These are phyloP conservation scores for Cucurbita pepo DNA, from an alignment of 306 rosid genomes.

Conservation along the genomic window DNA sequence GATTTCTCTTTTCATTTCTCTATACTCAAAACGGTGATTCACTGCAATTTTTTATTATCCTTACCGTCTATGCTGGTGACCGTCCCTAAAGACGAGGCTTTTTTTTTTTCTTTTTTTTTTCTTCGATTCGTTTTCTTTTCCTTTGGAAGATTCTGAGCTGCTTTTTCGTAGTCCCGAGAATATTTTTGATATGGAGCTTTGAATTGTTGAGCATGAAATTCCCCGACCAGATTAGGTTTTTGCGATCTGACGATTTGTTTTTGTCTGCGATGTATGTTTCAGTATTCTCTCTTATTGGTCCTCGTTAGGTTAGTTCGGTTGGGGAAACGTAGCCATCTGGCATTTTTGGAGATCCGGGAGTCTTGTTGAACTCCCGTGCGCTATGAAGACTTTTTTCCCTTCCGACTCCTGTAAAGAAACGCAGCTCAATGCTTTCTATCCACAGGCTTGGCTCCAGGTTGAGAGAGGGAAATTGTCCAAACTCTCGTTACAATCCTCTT, in stretches of 20 bases:
- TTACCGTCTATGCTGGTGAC: neutral
- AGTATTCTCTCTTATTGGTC: neutral
- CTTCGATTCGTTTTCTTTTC: neutral
- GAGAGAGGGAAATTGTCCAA: conserved; percentile 80
- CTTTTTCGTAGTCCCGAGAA: neutral
- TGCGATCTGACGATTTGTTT: neutral
- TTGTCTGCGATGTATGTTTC: neutral
- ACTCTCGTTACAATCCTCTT: conserved; percentile 39
- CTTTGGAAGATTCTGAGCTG: neutral
- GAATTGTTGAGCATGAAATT: neutral
- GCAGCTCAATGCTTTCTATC: conserved; percentile 60
- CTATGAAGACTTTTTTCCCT: conserved; percentile 76
- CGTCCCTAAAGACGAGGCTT: neutral
- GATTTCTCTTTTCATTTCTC: neutral
- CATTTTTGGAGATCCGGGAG: conserved; percentile 79
- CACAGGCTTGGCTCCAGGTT: conserved; percentile 93
- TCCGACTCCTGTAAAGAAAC: conserved; percentile 61
- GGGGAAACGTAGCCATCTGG: conserved; percentile 26
- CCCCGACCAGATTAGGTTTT: neutral
- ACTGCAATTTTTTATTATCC: neutral
- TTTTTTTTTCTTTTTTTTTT: too few species aligned
- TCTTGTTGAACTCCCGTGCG: conserved; percentile 48
- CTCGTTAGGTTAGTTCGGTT: conserved; percentile 2
- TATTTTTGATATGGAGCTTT: neutral
- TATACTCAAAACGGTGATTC: neutral